These are phyloP conservation scores for Oryza nivara DNA, from an alignment of 176 grass and related monocot genomes.

Conservation along the genomic window DNA sequence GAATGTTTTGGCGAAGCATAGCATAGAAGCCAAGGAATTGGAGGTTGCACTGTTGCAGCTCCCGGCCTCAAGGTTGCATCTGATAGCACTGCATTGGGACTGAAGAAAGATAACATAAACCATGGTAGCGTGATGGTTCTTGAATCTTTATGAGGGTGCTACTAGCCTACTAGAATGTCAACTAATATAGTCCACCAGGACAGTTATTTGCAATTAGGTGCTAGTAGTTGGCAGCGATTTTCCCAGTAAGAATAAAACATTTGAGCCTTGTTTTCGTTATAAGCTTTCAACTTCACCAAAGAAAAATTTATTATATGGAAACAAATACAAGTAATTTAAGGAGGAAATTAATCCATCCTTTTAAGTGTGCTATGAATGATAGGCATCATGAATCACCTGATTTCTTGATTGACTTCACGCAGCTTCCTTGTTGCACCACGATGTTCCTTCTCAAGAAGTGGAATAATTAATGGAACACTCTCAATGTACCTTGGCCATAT, in stretches of 20 bases:
- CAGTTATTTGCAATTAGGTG: neutral
- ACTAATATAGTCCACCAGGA: neutral
- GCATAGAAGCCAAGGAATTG: neutral
- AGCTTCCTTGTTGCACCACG: slow-evolving; percentile 65
- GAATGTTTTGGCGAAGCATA: neutral
- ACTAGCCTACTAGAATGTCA: neutral
- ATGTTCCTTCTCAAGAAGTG: slow-evolving; percentile 88
- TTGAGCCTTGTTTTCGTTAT: neutral
- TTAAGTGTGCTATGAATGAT: neutral
- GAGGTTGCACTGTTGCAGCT: neutral
- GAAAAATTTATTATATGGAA: neutral
- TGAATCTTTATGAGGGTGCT: neutral
- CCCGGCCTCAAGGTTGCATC: neutral
- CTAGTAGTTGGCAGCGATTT: neutral
- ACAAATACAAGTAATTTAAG: neutral
- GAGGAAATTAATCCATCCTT: neutral
- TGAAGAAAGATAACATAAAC: neutral
- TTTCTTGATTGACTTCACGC: slow-evolving; percentile 71
- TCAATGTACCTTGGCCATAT: slow-evolving; percentile 71
- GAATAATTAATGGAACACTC: slow-evolving; percentile 84
- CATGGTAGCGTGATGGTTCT: neutral
- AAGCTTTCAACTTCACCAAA: slow-evolving; percentile 27
- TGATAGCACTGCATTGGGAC: neutral
- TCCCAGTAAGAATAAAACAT: neutral
- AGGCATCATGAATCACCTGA: slow-evolving; percentile 47